Base-by-base conservation (phyloP, 257 asterid species). In the Scutellaria baicalensis region DNA sequence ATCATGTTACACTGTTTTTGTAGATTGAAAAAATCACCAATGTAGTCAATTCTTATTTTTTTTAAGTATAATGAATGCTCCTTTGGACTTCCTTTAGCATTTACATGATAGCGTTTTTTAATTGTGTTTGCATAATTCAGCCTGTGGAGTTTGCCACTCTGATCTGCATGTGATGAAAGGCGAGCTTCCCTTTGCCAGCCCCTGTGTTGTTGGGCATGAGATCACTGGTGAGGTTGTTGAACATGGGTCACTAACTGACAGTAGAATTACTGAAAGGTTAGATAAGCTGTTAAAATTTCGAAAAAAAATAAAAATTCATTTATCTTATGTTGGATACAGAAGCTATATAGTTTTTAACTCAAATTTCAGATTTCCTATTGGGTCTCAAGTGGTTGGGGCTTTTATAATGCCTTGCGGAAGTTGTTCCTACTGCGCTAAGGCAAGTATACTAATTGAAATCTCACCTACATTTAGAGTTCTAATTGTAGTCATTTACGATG, bases 101-200 rank as follows among this genome's bases (percentile, higher is more conserved):
- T 48, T 47, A 5, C 20, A 1, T 56, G 40, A 52, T 55, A 61
- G 67, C 17, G 31, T 67, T 18, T 38, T 44, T 3, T 45, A 49
- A 31, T 45, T 73, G 68, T 47, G 64, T 67, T 72, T 66, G 59
- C 65, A 67, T 63, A 57, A 54, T 83, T 83, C 92, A 93, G 99
- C 97, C n/a, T 93, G 99, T 77, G 99, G 99, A 16, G 97, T 91
- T n/a, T 93, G 99, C 77, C 99, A 93, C 78, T 93, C 99, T 11
- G 99, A 93, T 82, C 81, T 93, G 72, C 99, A 93, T 65, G 99
- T 93, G 66, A 78, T 93, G 18, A 93, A 93, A 86, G 99, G 99
- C 17, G 99, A 93, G 78, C 86, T 93, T 71, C 99, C 97, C 6
- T 93, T 93, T 77, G 80, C 97, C 69, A 84, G 89, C 76, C 99